These are phyloP conservation scores for Pythium insidiosum DNA, from an alignment of 352 stramenopile genomes.

Conservation along the genomic window DNA sequence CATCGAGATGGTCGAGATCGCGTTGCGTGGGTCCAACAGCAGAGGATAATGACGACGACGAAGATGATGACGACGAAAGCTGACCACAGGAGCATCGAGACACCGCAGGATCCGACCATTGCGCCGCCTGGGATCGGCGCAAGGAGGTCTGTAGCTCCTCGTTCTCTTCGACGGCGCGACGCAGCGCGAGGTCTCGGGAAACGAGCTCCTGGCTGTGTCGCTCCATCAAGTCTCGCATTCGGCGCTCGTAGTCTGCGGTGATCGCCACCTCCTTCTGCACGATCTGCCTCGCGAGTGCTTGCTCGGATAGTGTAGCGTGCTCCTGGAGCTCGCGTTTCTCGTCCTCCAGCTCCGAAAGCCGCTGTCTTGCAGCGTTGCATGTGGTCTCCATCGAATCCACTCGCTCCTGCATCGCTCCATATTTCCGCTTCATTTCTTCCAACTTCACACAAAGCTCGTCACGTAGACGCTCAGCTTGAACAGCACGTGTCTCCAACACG, in stretches of 20 bases:
- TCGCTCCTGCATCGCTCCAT: slow-evolving; percentile 9
- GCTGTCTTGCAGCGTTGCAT: too few relatives aligned
- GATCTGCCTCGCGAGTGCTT: slow-evolving; percentile 20
- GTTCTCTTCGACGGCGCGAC: background rate
- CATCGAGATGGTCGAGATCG: slow-evolving; percentile 9
- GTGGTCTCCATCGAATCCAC: slow-evolving; percentile 6
- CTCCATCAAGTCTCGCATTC: slow-evolving; percentile 27
- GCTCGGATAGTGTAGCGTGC: slow-evolving; percentile 23
- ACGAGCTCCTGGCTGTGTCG: slow-evolving; percentile 30
- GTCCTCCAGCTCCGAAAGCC: slow-evolving; percentile 5
- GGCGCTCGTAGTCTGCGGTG: slow-evolving; percentile 25
- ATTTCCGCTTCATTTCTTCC: slow-evolving; percentile 1
- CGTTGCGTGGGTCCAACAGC: slow-evolving; percentile 7
- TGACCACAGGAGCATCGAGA: too few relatives aligned
- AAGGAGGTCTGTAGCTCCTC: slow-evolving; percentile 1
- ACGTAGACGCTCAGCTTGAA: background rate
- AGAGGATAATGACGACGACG: slow-evolving; percentile 17
- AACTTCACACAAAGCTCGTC: background rate
- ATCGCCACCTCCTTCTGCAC: slow-evolving; percentile 25
- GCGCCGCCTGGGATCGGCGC: too few relatives aligned
- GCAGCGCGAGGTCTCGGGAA: slow-evolving; percentile 13
- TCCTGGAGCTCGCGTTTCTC: slow-evolving; percentile 5
- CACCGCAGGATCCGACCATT: too few relatives aligned
- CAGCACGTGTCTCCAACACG: background rate
- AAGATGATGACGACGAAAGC: slow-evolving; percentile 12